Percentiles rank a stretch among this genome's conserved stretches.
These are phyloP conservation scores for Ceriops tagal DNA, from an alignment of 345 rosid species.

Conservation along the genomic window DNA sequence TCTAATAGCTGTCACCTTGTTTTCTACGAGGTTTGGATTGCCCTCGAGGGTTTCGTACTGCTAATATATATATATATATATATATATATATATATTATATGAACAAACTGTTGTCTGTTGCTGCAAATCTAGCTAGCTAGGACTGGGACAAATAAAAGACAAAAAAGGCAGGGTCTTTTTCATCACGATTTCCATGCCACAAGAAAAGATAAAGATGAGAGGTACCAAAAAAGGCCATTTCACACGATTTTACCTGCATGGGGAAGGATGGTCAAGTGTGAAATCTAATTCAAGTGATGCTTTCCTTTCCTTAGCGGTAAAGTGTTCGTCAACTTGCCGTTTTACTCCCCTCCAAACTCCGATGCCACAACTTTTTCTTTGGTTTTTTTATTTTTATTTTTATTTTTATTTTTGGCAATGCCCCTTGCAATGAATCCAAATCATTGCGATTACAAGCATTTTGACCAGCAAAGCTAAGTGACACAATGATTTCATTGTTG, in stretches of 20 bases:
- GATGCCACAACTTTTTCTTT: neutral
- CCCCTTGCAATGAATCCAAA: neutral
- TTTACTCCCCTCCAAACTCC: neutral
- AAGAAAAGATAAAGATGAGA: too few species aligned
- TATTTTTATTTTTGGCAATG: neutral
- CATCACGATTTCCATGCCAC: too few species aligned
- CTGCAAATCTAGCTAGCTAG: too few species aligned
- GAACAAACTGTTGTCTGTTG: too few species aligned
- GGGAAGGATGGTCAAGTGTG: neutral
- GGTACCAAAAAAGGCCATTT: neutral
- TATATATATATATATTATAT: too few species aligned
- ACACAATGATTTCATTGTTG: neutral
- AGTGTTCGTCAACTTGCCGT: neutral
- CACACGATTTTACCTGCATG: neutral
- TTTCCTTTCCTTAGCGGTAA: slow-evolving; percentile 3
- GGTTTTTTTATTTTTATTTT: too few species aligned
- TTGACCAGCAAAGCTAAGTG: slow-evolving; percentile 1
- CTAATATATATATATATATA: too few species aligned
- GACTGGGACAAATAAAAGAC: too few species aligned
- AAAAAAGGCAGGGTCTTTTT: too few species aligned
- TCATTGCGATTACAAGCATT: neutral
- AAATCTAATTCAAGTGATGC: slow-evolving; percentile 4
- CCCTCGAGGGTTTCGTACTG: too few species aligned
- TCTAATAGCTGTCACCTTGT: too few species aligned
- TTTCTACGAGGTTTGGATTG: too few species aligned